These are phyloP conservation scores for Solanum hybrid DNA, from an alignment of 305 asterid species.

Conservation along the genomic window DNA sequence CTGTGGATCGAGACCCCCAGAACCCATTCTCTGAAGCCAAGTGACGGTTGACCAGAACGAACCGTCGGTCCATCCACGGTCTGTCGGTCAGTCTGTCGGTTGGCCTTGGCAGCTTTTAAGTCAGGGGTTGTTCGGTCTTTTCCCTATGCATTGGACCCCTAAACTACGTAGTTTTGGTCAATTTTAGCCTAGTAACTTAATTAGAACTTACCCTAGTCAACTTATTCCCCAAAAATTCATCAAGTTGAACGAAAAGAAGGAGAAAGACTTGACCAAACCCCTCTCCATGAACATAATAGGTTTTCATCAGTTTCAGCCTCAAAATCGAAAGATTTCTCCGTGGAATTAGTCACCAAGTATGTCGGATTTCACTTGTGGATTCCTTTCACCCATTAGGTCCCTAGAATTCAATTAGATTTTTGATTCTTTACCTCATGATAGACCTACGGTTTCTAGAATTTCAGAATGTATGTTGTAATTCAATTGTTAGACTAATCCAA, in stretches of 20 bases:
- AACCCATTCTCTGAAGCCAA: neutral
- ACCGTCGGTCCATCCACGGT: neutral
- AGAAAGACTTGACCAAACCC: neutral
- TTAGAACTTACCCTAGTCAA: neutral
- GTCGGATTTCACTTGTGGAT: neutral
- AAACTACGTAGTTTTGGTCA: too few relatives aligned
- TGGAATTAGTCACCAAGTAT: neutral
- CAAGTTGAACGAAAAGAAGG: neutral
- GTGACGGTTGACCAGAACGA: neutral
- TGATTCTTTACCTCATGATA: neutral
- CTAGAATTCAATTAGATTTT: too few relatives aligned
- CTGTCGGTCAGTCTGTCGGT: neutral
- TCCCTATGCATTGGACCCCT: neutral
- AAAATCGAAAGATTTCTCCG: neutral
- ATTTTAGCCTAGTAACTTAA: neutral
- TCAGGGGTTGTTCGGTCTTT: neutral
- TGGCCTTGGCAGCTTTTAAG: neutral
- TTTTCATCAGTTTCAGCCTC: neutral
- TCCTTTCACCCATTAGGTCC: neutral
- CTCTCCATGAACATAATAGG: neutral
- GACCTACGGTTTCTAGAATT: neutral
- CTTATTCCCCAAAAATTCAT: neutral
- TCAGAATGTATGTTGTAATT: neutral
- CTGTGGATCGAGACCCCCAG: neutral
- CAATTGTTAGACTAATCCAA: neutral